Evolutionary conservation across 2,329 filamentous ascomycete genomes (phyloP), one percentile per base, ranked within the genome.

Genomic region (Berkeleyomyces rouxiae): DNA sequence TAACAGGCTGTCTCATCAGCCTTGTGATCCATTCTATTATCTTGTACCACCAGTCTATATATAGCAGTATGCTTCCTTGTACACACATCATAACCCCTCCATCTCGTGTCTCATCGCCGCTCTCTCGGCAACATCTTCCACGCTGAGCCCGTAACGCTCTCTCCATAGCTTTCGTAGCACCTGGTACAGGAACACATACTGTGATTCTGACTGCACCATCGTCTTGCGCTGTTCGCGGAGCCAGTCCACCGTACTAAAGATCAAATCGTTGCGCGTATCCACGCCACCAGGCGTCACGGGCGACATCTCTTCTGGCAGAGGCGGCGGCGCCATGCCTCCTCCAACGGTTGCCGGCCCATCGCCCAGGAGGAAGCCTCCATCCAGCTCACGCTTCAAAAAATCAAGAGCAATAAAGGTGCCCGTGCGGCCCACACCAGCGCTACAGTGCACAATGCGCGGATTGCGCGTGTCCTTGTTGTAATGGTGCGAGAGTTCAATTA

Each of bases 371-470:
- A 84, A 79, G 59, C 90, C 92, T 4, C 84, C 80, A 36, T 88
- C 84, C 7, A 97, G 79, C 72, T 96, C 90, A 43, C 85, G 81
- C 66, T 95, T 79, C 36, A 99, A 81, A 72, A 95, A 90, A 73
- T 97, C 93, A n/a, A 99, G 80, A 1, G 90, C 87, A 69, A 99
- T 96, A 71, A 97, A 99, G 0, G 93, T 97, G 42, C 93, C 93
- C 6, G 88, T 95, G 62, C 93, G 84, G 10, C 93, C 93, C 11
- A 99, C 92, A 46, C 93, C 93, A 6, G 93, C 93, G 70, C 89
- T 95, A 76, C 88, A 91, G 73, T 91, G 87, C 9, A 90, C 81
- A 64, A 97, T 85, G 62, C 92, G 85, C 3, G 92, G 88, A 68
- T 77, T 75, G 6, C 75, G 74, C 7, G 53, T 23, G 1, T 75